These are phyloP conservation scores for Ascochyta rabiei DNA, from an alignment of 2,329 filamentous ascomycete genomes.

Conservation along the genomic window DNA sequence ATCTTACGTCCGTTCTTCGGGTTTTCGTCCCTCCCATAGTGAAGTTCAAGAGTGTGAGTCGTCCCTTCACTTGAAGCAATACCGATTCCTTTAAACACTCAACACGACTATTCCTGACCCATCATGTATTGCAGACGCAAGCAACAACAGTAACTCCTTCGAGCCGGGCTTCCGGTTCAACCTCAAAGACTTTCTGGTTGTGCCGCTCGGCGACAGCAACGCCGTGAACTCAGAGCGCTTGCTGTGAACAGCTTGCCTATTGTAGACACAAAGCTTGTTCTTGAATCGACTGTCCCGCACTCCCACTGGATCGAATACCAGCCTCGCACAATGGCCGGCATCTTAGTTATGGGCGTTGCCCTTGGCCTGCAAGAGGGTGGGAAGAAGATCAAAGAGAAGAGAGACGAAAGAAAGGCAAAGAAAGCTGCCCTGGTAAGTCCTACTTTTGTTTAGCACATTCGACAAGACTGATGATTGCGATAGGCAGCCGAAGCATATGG, in stretches of 20 bases:
- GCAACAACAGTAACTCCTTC: neutral
- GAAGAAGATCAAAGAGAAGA: conserved; percentile 31
- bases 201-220: neutral
- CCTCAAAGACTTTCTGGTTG: neutral
- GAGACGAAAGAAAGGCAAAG: conserved; percentile 31
- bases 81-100: neutral
- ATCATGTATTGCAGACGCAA: conserved; percentile 13
- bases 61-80: neutral
- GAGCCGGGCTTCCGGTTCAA: neutral
- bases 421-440: conserved; percentile 26
- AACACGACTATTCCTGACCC: neutral
- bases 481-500: conserved; percentile 18
- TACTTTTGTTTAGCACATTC: neutral
- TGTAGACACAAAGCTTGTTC: neutral
- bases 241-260: neutral
- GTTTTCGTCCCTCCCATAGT: neutral
- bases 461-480: neutral
- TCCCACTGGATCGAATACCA: conserved; percentile 10
- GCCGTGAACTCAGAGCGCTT: conserved; percentile 1
- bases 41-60: conserved; percentile 10
- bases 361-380: conserved; percentile 28
- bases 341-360: conserved; percentile 27
- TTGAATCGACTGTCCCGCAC: neutral
- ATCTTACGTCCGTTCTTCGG: neutral
- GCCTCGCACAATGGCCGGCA: conserved; percentile 25